Base-by-base conservation (phyloP, 2,329 filamentous ascomycete species). In the Scytalidium sp. region DNA sequence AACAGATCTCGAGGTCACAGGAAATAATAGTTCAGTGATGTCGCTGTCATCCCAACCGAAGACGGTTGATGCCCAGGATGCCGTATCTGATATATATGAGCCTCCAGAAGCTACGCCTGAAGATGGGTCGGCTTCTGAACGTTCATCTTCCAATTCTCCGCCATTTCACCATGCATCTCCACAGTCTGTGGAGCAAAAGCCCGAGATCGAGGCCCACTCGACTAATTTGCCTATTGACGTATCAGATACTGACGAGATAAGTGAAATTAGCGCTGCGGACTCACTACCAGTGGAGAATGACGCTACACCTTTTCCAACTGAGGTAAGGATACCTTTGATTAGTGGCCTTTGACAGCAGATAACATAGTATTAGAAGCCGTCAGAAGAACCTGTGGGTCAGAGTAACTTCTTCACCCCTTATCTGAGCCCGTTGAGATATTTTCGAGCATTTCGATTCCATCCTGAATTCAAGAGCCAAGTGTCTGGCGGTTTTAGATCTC, bases 401-500 rank as follows among this genome's bases (percentile, higher is more conserved):
- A 48, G 43, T 17, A 10, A 5, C 15, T 46, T 52, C 7, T 67
- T 65, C 55, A 75, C 75, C 27, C 84, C 90, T 2, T 99, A 99
- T 70, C 78, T 88, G 64, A 96, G 90, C 64, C 88, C 91, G 25
- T 75, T 99, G 53, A 83, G 81, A 58, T 80, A 81, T 59, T 97
- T 97, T 69, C 90, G 84, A 67, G 87, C 89, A 32, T 99, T 89
- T 70, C 90, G 93, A 59, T 97, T 93, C 66, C 92, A 97, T 65
- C 89, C 90, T 25, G 75, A 81, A 46, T 97, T 85, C 70, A 74
- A 76, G 56, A 69, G 86, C 45, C 74, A 81, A 50, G 84, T 96
- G 50, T 67, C 81, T 49, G 87, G 85, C 54, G 93, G 93, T 41
- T 86, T 91, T 64, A 85, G 87, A 64, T 97, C 94, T 56, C 78